Conservation (phyloP, 768 basidiomycete genomes). For the Leccinum rimulosum region DNA sequence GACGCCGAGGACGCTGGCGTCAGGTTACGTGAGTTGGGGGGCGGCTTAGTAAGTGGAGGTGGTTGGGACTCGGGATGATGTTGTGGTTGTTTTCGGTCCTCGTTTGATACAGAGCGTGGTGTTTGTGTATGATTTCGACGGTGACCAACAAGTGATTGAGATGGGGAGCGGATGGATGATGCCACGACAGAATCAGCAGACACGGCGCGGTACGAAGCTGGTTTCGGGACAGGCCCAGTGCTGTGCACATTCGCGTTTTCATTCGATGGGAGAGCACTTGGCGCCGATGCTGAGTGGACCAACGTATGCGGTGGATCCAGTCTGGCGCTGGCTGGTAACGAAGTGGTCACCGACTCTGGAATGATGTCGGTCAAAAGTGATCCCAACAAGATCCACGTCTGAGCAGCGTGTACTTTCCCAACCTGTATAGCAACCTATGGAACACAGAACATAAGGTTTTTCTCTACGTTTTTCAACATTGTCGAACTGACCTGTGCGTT, state of each 20-base stretch:
- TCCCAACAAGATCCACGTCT: constrained; percentile 65
- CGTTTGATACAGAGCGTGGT: constrained; percentile 19
- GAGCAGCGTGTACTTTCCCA: constrained; percentile 54
- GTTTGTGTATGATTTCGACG: constrained; percentile 7
- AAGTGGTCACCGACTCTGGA: constrained; percentile 35
- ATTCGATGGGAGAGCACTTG: constrained; percentile 36
- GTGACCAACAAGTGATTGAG: constrained; percentile 20
- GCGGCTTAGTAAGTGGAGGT: constrained; percentile 24
- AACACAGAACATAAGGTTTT: neutral
- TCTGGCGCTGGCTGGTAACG: constrained; percentile 20
- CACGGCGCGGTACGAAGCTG: constrained; percentile 22
- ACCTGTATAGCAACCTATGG: constrained; percentile 56
- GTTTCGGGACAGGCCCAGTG: constrained; percentile 17
- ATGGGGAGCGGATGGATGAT: constrained; percentile 22
- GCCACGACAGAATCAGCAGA: constrained; percentile 25
- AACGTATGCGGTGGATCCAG: constrained; percentile 27
- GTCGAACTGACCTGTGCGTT: constrained; percentile 53
- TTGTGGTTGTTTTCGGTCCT: constrained; percentile 24
- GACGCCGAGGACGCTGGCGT: constrained; percentile 59
- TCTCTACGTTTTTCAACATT: neutral
- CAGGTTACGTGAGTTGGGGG: constrained; percentile 42
- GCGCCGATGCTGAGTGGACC: constrained; percentile 41
- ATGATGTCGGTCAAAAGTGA: constrained; percentile 52
- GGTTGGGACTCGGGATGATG: constrained; percentile 17
- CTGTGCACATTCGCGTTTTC: constrained; percentile 9